A percentile compares a stretch with the other conserved stretches of the same genome.
Conservation (phyloP, 2,329 filamentous ascomycete genomes). For the Aspergillus vadensis region DNA sequence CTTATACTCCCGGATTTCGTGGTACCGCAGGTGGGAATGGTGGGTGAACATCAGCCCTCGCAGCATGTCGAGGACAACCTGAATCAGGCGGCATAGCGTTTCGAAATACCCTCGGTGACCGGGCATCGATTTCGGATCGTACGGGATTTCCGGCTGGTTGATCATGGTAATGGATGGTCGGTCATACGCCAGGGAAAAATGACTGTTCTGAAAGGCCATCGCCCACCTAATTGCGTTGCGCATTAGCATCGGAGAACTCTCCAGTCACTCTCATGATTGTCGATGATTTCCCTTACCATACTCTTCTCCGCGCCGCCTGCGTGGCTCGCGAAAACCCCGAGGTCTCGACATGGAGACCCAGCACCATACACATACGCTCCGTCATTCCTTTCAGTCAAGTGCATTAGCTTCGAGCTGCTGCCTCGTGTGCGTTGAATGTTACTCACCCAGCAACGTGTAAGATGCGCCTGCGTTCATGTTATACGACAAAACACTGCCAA, state of each 20-base stretch:
- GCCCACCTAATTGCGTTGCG: conserved; percentile 47
- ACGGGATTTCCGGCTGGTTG: conserved; percentile 50
- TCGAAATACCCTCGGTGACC: conserved; percentile 58
- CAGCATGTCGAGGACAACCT: conserved; percentile 55
- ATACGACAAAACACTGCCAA: conserved; percentile 63
- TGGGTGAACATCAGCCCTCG: conserved; percentile 54
- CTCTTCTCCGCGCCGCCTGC: conserved; percentile 40
- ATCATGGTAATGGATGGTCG: conserved; percentile 56
- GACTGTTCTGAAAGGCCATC: conserved; percentile 62
- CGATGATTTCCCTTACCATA: conserved; percentile 33
- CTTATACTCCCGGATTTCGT: conserved; percentile 57
- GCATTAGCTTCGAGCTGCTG: conserved; percentile 7
- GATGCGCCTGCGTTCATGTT: conserved; percentile 67
- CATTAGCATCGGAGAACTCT: neutral
- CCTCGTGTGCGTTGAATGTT: conserved; percentile 18
- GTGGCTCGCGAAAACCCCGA: conserved; percentile 51
- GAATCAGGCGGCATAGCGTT: conserved; percentile 57
- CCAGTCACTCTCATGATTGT: neutral
- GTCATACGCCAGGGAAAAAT: conserved; percentile 64
- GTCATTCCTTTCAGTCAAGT: conserved; percentile 28
- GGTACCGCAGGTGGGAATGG: conserved; percentile 51
- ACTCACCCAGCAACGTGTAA: conserved; percentile 59
- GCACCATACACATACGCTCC: conserved; percentile 55
- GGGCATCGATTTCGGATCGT: conserved; percentile 53
- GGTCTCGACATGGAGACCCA: conserved; percentile 59